These are phyloP conservation scores for Yamadazyma atlantica DNA, from an alignment of 1,139 yeast genomes.

Conservation along the genomic window DNA sequence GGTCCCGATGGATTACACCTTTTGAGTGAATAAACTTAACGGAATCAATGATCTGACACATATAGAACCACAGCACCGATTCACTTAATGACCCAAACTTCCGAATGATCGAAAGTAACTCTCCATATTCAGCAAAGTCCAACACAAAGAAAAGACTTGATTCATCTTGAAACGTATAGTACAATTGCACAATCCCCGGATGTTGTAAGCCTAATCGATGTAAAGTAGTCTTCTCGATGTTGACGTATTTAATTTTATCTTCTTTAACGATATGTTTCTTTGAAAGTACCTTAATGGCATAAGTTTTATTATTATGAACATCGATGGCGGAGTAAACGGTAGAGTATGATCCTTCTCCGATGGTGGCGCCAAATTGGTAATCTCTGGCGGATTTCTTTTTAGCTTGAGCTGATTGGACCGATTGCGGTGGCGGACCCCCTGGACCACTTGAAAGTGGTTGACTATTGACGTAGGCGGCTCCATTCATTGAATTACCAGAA, in stretches of 20 bases:
- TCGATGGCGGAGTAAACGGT: slow-evolving; percentile 73
- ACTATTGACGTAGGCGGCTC: not conserved
- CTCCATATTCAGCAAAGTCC: slow-evolving; percentile 82
- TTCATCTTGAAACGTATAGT: slow-evolving; percentile 79
- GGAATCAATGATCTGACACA: slow-evolving; percentile 82
- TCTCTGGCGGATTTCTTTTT: slow-evolving; percentile 53
- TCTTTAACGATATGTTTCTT: slow-evolving; percentile 76
- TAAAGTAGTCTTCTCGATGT: slow-evolving; percentile 73
- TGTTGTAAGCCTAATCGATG: slow-evolving; percentile 68
- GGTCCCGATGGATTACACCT: slow-evolving; percentile 91
- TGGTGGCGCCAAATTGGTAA: slow-evolving; percentile 66
- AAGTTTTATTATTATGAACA: slow-evolving; percentile 52
- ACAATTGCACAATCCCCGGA: slow-evolving; percentile 68
- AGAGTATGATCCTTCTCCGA: slow-evolving; percentile 84
- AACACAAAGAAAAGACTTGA: slow-evolving; percentile 68
- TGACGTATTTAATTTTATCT: slow-evolving; percentile 76
- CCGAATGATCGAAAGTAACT: slow-evolving; percentile 66
- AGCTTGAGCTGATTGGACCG: no score
- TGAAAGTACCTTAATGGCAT: slow-evolving; percentile 72
- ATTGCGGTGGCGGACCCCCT: no score
- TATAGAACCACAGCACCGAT: slow-evolving; percentile 68
- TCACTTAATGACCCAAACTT: slow-evolving; percentile 80
- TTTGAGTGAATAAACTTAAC: slow-evolving; percentile 75
- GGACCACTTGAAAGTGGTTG: no score
- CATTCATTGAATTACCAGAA: not conserved